Evolutionary conservation across 208 protist species (phyloP), one percentile per base, ranked within the genome.

Genomic region (Acanthamoeba triangularis): DNA sequence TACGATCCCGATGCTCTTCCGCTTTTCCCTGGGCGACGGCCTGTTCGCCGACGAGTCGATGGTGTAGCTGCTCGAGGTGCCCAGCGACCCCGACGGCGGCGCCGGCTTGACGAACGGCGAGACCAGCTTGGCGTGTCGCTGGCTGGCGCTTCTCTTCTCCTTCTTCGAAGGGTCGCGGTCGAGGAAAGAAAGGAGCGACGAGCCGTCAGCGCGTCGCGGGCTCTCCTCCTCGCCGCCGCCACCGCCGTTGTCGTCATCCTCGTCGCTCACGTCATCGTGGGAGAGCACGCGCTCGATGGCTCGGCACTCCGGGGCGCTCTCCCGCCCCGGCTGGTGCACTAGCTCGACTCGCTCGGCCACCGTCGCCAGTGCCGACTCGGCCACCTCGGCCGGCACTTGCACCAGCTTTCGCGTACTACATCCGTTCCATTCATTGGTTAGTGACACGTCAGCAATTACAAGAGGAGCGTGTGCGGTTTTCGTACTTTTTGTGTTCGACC

Each of bases 401-500:
- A 16, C 30, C 69, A 78, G 69, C 69, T 78, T 78, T 25, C 69
- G 23, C 11, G 69, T 44, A 7, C 69, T 78, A 6, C 11, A 61
- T 6, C 16, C 11, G 2, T 61, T 61, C 1, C 1, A 61, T 1
- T 1, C 20, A 61, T 6, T 6, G 20, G 20, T 61, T 61, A 23
- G 20, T 23, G 20, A 61, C 54, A 61, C 11, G 20, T 25, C 20
- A 61, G 20, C 11, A 61, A 41, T 41, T 41, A 3, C 37, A 41
- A 3, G 37, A 4, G 52, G 52, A 2, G 20, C 54, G 1, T 61
- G 54, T 6, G 20, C 54, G 54, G 16, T 61, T 61, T 61, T 61
- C 49, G 65, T 72, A 72, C 65, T 35, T 72, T 20, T 72, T 78
- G 37, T 78, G 69, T n/a, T 78, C 69, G 37, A 78, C 20, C 69